Evolutionary conservation across 805 yeast species (phyloP), one percentile per base, ranked within the genome.

Genomic region (Clavispora asparagi): DNA sequence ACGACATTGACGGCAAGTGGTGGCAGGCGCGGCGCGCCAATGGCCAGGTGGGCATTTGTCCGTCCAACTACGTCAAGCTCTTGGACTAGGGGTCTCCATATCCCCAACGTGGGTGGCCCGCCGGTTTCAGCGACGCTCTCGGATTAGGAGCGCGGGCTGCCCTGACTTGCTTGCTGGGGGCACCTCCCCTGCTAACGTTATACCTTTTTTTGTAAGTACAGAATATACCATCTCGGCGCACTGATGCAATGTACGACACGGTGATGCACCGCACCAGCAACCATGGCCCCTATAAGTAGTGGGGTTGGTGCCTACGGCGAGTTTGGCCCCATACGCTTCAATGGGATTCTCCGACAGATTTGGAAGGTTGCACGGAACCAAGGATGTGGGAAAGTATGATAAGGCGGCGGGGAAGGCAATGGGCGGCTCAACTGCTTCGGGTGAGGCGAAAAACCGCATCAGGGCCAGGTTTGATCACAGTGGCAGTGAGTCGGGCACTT

Each of bases 1-100:
- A 88, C 55, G 97, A 92, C 60, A 88, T 89, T 47, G 87, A 87
- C 54, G 97, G 97, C 40, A 83, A 95, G 68, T 92, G 99, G 99
- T 92, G 98, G 98, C 96, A 90, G 68, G 97, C 96, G 36, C 81
- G 86, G 64, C 80, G 91, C 60, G 76, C 85, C 8, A 85, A 81
- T 55, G 99, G 99, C 30, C 94, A 90, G 63, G 86, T 89, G 39
- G 99, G 98, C 55, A 92, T 92, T 58, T 90, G 96, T 65, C 98
- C 99, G 42, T 85, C 95, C 58, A 94, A 92, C 66, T 92, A 92
- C 61, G 91, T 92, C 41, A 87, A 87, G 65, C 72, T 90, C 50
- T 69, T 85, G 47, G 82, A 77, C 51, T 65, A 54, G 53, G 23
- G n/a, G 8, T 6, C 7, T 6, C 19, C 16, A 13, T n/a, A n/a